Percentiles rank a stretch among this genome's conserved stretches.
phyloP scores from a whole-genome alignment of 768 basidiomycete genomes.

The Jaapia argillacea region DNA sequence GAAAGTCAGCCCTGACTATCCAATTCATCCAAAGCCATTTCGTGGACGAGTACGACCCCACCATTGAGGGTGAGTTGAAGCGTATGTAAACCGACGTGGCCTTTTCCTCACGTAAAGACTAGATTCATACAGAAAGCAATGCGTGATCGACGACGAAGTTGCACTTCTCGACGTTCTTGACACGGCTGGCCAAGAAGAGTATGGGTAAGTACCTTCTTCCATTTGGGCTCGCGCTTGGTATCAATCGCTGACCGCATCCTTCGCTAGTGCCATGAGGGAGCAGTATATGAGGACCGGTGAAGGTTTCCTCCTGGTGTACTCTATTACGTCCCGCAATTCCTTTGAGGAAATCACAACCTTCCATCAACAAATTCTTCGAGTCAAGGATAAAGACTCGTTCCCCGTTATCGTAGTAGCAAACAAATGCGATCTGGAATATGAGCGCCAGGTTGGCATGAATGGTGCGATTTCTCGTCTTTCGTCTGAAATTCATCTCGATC shows the following conservation, averaged over 20 bases:
- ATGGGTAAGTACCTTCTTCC: slow-evolving; percentile 54
- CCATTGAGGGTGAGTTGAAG: slow-evolving; percentile 70
- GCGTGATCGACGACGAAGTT: slow-evolving; percentile 98
- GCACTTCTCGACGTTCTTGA: slow-evolving; percentile 94
- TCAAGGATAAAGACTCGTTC: slow-evolving; percentile 94
- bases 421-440: slow-evolving; percentile 93
- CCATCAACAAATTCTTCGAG: slow-evolving; percentile 92
- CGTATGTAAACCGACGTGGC: slow-evolving; percentile 2
- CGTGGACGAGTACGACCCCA: slow-evolving; percentile 90
- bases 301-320: slow-evolving; percentile 95
- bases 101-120: not conserved
- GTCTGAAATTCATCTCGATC: not conserved
- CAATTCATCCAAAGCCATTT: slow-evolving; percentile 97
- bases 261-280: slow-evolving; percentile 86
- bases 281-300: slow-evolving; percentile 99
- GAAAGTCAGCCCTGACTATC: slow-evolving; percentile 91
- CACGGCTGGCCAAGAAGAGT: slow-evolving; percentile 98
- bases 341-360: slow-evolving; percentile 96
- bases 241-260: not conserved
- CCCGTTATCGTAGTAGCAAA: slow-evolving; percentile 97
- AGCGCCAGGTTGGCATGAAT: slow-evolving; percentile 92
- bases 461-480: slow-evolving; percentile 44
- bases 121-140: slow-evolving; percentile 98
- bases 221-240: not conserved
- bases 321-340: slow-evolving; percentile 94